A percentile compares a stretch with the other conserved stretches of the same genome.
Conservation (phyloP, 129 eudicot genomes). For the Saposhnikovia divaricata region DNA sequence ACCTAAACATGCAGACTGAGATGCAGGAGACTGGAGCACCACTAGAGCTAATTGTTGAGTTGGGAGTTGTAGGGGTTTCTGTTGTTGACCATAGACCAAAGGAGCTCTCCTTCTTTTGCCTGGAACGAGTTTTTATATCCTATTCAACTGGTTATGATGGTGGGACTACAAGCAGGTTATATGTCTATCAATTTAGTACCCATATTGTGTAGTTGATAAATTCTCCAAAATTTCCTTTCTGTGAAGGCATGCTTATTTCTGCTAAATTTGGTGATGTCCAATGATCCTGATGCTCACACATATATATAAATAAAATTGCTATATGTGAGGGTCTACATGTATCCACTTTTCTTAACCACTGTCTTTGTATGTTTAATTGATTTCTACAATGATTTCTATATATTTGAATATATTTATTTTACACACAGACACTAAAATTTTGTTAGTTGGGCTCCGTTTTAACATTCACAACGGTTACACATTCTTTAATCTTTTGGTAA, state of each 20-base stretch:
- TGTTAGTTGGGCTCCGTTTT: neutral
- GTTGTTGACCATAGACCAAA: slow-evolving; percentile 89
- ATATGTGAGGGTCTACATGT: neutral
- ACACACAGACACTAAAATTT: neutral
- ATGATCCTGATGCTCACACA: neutral
- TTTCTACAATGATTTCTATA: neutral
- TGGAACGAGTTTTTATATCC: slow-evolving; percentile 69
- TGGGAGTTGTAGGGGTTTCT: slow-evolving; percentile 89
- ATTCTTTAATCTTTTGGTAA: neutral
- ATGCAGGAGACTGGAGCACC: slow-evolving; percentile 51
- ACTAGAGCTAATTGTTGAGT: slow-evolving; percentile 66
- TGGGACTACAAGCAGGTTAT: slow-evolving; percentile 89
- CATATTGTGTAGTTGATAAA: neutral
- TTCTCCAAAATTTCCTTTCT: neutral
- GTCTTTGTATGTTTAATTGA: neutral
- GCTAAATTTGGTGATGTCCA: neutral
- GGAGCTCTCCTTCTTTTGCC: slow-evolving; percentile 78
- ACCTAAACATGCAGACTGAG: slow-evolving; percentile 31
- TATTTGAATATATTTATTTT: neutral
- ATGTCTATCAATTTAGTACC: neutral
- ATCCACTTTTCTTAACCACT: neutral
- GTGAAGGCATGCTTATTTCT: neutral
- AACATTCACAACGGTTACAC: neutral
- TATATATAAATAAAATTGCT: neutral
- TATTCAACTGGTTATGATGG: slow-evolving; percentile 89